Evolutionary conservation across 106 monocot species (phyloP), one percentile per base, ranked within the genome.

Genomic region (Platanthera zijinensis): DNA sequence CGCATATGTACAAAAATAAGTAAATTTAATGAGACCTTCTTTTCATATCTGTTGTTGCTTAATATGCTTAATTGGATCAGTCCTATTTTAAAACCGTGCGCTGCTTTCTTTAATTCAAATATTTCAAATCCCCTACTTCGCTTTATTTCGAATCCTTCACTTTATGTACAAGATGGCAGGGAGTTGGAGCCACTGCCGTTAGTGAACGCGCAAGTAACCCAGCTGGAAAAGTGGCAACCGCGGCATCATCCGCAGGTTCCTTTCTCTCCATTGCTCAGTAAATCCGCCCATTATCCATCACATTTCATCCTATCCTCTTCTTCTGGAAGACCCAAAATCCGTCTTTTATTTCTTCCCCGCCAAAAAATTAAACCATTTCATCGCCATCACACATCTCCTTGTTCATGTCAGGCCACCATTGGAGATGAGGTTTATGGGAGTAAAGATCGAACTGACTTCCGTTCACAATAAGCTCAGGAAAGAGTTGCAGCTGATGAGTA

Each of bases 241-340:
- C 57, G 0, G 46, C 69, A 17, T 48, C 69, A 18, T 66, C 64
- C 30, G 25, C 64, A 22, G 76, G 48, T 7, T 59, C 76, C 25
- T 87, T 87, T 79, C 70, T 87, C 74, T 87, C 90, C 45, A 90
- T 90, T 83, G 88, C 85, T 52, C 83, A 88, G 52, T 85, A 66
- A 30, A 4, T 59, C n/a, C 5, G 17, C 25, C 25, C 59, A 59
- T 59, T 19, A 6, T 5, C 28, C 30, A 74, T 19, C 6, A 21
- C 66, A 6, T 25, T 25, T 25, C 25, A 25, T 25, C 25, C 25
- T 0, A 25, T 25, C 25, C 25, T 25, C n/a, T 50, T 56, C 12
- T 18, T 25, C 25, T 0, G 0, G 25, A 25, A 59, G 7, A 59
- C 30, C 46, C 39, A 14, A 18, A 18, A 6, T 46, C 30, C 18